phyloP scores from a whole-genome alignment of 108 stramenopile genomes.

The Skeletonema grethae region DNA sequence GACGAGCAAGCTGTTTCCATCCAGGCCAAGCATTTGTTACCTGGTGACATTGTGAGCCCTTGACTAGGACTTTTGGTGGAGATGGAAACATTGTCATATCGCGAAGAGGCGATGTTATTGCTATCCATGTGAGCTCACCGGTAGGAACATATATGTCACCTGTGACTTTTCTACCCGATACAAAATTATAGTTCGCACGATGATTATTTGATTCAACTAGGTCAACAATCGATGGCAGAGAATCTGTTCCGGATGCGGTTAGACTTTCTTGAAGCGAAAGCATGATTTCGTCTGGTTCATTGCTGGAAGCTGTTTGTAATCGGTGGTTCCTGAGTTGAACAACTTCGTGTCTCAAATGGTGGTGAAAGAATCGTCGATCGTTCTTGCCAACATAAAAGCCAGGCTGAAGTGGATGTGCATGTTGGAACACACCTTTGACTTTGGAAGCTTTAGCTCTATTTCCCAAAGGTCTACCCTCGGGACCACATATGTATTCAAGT shows the following conservation, averaged over 20 bases:
- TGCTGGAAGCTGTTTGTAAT: not conserved
- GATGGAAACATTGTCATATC: not conserved
- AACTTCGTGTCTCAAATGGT: not conserved
- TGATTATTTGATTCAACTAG: not conserved
- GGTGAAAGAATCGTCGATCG: not conserved
- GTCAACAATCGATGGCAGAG: not conserved
- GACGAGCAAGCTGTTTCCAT: constrained; percentile 2
- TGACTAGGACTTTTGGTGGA: not conserved
- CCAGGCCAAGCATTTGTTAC: constrained; percentile 5
- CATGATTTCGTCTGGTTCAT: not conserved
- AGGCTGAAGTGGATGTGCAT: not conserved
- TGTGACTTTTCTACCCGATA: not conserved
- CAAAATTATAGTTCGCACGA: not conserved
- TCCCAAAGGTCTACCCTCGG: not conserved
- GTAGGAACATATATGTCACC: not conserved
- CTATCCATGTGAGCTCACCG: not conserved
- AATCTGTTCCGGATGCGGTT: not conserved
- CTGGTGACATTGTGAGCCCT: not conserved
- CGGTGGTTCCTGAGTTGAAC: not conserved
- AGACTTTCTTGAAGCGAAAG: not conserved
- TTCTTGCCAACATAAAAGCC: constrained; percentile 1
- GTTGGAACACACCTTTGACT: not conserved
- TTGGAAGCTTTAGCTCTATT: not conserved
- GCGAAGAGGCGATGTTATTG: not conserved
- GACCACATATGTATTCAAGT: not conserved